Evolutionary conservation across 345 rosid species (phyloP), one percentile per base, ranked within the genome.

Genomic region (Murraya paniculata): DNA sequence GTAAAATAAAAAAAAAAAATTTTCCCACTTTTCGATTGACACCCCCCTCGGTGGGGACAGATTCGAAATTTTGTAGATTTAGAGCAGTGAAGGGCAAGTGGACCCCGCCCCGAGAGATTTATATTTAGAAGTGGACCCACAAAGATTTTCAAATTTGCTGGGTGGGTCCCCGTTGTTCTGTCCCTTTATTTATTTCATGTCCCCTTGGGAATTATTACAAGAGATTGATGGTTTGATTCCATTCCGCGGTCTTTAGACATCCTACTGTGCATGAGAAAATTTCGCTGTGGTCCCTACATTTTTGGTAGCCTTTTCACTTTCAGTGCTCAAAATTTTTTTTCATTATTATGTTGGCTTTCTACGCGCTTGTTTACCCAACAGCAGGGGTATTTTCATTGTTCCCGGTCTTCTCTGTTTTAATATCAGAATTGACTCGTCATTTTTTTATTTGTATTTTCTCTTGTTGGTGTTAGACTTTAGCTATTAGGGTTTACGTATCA

Each of bases 1-100:
- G 16, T 24, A 3, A 77, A 53, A 60, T 4, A 25, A 25, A 5
- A 6, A 2, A 16, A 31, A 64, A 19, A 33, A 2, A 3, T 35
- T 7, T 19, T 14, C 28, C 24, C 53, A 64, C 68, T 19, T 56
- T 55, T 45, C 38, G 25, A 55, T 7, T 18, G 73, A 7, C 19
- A 16, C 58, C 27, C 58, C 61, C 33, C 14, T 60, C 48, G 72
- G 35, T 13, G 41, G 71, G 75, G 80, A 79, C 72, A 75, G 80
- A 82, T 82, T 82, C 80, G 81, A 72, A 75, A 80, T 71, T 71
- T n/a, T 16, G 77, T 75, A 41, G 55, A 81, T 75, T 82, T 45
- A 5, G 66, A 7, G 68, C 75, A 79, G 74, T 24, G 11, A 11
- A 27, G 58, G 10, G 3, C 2, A 66, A 36, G 67, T 7, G 70